Percentiles rank a stretch among this genome's conserved stretches.
phyloP scores from a whole-genome alignment of 2,329 filamentous ascomycete species.

The Diaporthe sp. region DNA sequence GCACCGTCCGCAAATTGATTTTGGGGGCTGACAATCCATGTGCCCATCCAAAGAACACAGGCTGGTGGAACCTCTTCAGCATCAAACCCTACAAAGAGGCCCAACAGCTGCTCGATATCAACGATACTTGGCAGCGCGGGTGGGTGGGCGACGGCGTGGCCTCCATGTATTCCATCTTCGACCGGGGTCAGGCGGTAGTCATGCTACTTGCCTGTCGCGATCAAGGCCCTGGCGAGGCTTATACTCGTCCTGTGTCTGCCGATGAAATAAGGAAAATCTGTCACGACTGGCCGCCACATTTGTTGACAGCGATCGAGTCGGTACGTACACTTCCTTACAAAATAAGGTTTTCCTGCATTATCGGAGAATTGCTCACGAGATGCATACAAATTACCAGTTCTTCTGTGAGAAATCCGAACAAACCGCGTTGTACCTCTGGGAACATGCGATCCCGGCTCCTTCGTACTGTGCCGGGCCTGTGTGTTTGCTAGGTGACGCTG shows the following conservation, averaged over 20 bases:
- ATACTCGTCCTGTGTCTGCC: slow-evolving; percentile 37
- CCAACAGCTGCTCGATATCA: slow-evolving; percentile 16
- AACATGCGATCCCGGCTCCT: slow-evolving; percentile 15
- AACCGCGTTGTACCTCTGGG: slow-evolving; percentile 26
- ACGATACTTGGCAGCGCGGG: slow-evolving; percentile 8
- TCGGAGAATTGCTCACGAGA: not conserved
- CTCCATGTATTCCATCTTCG: slow-evolving; percentile 9
- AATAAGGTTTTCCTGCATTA: not conserved
- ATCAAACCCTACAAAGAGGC: slow-evolving; percentile 3
- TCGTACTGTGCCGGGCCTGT: slow-evolving; percentile 17
- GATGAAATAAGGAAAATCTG: slow-evolving; percentile 44
- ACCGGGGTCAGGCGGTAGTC: slow-evolving; percentile 1
- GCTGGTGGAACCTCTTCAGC: slow-evolving; percentile 6
- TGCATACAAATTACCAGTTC: slow-evolving; percentile 15
- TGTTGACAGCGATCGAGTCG: not conserved
- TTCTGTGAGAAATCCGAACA: slow-evolving; percentile 21
- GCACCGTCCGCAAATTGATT: slow-evolving; percentile 29
- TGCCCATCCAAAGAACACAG: not conserved
- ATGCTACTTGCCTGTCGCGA: slow-evolving; percentile 8
- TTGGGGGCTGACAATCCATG: slow-evolving; percentile 4
- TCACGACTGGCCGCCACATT: slow-evolving; percentile 3
- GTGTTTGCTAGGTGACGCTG: slow-evolving; percentile 30
- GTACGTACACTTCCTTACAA: slow-evolving; percentile 7
- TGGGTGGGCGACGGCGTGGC: slow-evolving; percentile 10
- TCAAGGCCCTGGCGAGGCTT: slow-evolving; percentile 41